Base-by-base conservation (phyloP, 2,329 filamentous ascomycete genomes). In the Trichoderma afroharzianum region DNA sequence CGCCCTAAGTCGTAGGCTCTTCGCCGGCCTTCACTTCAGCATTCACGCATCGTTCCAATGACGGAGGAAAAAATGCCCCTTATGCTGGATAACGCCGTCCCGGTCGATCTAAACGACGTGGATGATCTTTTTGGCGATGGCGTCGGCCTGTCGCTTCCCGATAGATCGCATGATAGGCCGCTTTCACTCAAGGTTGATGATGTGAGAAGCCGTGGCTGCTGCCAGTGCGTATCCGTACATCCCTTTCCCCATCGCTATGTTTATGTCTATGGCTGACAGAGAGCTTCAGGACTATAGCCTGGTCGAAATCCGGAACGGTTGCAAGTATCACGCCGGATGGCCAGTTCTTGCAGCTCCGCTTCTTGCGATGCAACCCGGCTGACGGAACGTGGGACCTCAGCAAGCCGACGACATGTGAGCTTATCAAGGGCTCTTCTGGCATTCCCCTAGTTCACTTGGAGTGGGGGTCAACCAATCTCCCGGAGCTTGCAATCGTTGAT, bases 221-320 rank as follows among this genome's bases (percentile, higher is more conserved):
- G 91, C 85, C 92, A 94, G 94, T 96, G 88, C 82, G 90, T 75
- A 57, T 21, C 68, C 63, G 50, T 58, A n/a, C 36, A 9, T 28
- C 64, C 36, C 50, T 32, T 15, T n/a, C 8, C 43, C 39, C 3
- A 33, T 53, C 8, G 33, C 28, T 33, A 50, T 57, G 14, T 57
- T 24, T 21, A 71, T 58, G 12, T 53, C 33, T 21, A 71, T 75
- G 63, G 69, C 74, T 79, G 73, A 76, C 70, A 26, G 50, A 33
- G 62, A 59, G 62, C 58, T 76, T 32, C 36, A 97, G 94, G 79
- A 90, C 89, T 74, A 88, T 98, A 68, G 90, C 92, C 33, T 98
- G 95, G 95, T 97, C 95, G 12, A 94, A 91, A 76, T 88, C 90
- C 73, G 95, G 95, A 57, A 94, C 91, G 72, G 93, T 98, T 75